Evolutionary conservation across 305 asterid genomes (phyloP).

Genomic region (Fraxinus albicans): DNA sequence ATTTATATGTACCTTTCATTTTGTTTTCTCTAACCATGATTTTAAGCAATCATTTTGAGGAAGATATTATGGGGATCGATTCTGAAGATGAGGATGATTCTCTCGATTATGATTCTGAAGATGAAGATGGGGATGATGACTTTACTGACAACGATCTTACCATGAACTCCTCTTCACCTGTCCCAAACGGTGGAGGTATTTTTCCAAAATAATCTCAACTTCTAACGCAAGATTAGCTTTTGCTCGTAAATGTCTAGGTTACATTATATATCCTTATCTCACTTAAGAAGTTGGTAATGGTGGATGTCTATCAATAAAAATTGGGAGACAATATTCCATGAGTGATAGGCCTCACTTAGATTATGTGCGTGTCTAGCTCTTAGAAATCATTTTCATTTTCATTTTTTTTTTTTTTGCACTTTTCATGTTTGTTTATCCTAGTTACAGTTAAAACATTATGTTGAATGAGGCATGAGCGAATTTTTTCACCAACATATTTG

Average conservation of each 20-base stretch:
- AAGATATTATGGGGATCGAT: constrained; percentile 35
- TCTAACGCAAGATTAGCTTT: background rate
- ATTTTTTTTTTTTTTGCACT: background rate
- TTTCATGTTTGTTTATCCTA: background rate
- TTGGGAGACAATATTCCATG: too few relatives aligned
- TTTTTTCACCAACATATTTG: background rate
- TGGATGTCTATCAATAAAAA: too few relatives aligned
- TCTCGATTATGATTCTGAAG: constrained; percentile 43
- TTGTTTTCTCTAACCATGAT: constrained; percentile 29
- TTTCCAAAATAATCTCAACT: background rate
- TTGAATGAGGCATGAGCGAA: background rate
- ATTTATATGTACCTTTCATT: background rate
- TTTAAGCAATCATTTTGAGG: constrained; percentile 46
- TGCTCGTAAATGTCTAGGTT: background rate
- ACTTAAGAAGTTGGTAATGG: too few relatives aligned
- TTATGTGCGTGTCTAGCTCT: background rate
- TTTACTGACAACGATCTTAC: background rate
- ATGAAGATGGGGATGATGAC: constrained; percentile 51
- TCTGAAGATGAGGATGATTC: constrained; percentile 52
- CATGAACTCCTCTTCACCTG: constrained; percentile 43
- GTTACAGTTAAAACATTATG: background rate
- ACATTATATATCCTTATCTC: background rate
- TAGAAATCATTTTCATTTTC: background rate
- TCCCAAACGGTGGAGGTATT: constrained; percentile 71
- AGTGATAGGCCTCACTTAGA: background rate